These are phyloP conservation scores for Triticum timopheevii DNA, from an alignment of 176 grass and related monocot genomes.

Conservation along the genomic window DNA sequence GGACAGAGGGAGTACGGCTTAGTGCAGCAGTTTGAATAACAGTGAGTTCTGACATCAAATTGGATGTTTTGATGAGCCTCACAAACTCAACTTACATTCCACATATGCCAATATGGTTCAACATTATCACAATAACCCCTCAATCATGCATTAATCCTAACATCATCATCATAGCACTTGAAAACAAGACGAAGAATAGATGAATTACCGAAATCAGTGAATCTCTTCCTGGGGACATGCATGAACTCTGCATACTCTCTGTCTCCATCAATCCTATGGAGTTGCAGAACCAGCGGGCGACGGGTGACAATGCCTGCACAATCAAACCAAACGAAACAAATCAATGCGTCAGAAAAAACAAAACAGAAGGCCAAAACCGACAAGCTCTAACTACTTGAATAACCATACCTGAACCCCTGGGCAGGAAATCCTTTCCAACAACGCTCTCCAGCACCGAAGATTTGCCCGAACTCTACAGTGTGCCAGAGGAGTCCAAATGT, in stretches of 20 bases:
- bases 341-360: background rate
- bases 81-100: background rate
- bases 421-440: conserved; percentile 97
- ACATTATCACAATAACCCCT: background rate
- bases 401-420: conserved; percentile 88
- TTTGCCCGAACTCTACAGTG: conserved; percentile 87
- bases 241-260: conserved; percentile 97
- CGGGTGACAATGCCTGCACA: conserved; percentile 88
- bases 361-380: background rate
- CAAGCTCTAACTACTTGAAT: background rate
- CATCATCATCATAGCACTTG: background rate
- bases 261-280: conserved; percentile 87
- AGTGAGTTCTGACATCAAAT: background rate
- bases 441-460: conserved; percentile 96
- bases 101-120: background rate
- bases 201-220: conserved; percentile 86
- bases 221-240: conserved; percentile 93
- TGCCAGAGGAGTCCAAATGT: conserved; percentile 24
- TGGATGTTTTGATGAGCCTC: background rate
- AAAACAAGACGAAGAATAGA: background rate
- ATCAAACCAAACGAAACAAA: conserved; percentile 18
- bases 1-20: background rate
- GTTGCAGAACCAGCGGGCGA: conserved; percentile 88
- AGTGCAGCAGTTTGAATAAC: background rate
- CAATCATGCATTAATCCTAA: background rate